Base-by-base conservation (phyloP, 441 rosid genomes). In the Sinapis alba region DNA sequence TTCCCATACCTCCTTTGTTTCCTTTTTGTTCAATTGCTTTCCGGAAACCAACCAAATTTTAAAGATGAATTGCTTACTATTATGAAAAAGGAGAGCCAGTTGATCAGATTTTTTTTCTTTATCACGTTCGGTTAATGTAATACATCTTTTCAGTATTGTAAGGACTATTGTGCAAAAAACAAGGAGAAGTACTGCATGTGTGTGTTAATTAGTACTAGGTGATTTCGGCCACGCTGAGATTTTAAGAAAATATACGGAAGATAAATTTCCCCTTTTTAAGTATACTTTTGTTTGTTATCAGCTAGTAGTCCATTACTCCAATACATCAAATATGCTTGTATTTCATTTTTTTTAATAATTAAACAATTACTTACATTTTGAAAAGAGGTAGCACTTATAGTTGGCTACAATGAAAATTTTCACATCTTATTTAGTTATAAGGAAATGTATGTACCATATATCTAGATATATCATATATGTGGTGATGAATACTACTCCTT, bases 1-100 rank as follows among this genome's bases (percentile, higher is more conserved):
- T 76, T 76, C 75, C 75, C 75, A 76, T 70, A 56, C 80, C 75
- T 64, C 62, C 66, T 64, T 66, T 45, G 13, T 28, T 54, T 28
- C 12, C 19, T 43, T 69, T 70, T 64, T 18, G 65, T 54, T 76
- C 70, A 54, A 19, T 76, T 64, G 45, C 76, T 76, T 76, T 76
- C 50, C 28, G 36, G 61, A 65, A 70, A 70, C 75, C 72, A 76
- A 70, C 72, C 56, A 76, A 69, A 63, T 10, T 57, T 20, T 23
- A 70, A 65, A 57, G 71, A 45, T 30, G 11, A 69, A 21, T 64
- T 64, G 47, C 16, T 54, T 20, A 68, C 70, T 62, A 53, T 69
- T 63, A 50, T 28, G 43, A 19, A 27, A 2, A 62, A 60, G 27
- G 56, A 38, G 19, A 62, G 36, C 19, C 21, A 61, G 9, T 38